phyloP scores from a whole-genome alignment of 768 basidiomycete genomes.

The Suillus sp. region DNA sequence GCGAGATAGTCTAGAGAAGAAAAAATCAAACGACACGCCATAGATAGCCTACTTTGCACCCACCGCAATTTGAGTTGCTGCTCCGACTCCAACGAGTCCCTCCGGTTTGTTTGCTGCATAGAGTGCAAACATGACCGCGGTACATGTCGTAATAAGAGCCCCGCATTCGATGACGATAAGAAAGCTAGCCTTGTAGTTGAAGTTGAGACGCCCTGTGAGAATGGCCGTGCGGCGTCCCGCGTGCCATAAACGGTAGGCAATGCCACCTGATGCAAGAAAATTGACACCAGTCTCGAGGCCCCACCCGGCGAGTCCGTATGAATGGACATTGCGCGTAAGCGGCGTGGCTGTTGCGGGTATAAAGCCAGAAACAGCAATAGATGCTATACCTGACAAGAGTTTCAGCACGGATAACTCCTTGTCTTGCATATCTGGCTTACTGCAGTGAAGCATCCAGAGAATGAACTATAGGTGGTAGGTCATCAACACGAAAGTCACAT shows the following conservation, averaged over 20 bases:
- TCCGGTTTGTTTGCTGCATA: constrained; percentile 1
- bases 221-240: constrained; percentile 15
- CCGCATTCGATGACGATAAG: constrained; percentile 26
- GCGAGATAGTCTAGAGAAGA: constrained; percentile 20
- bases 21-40: neutral
- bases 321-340: neutral
- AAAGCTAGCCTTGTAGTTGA: constrained; percentile 16
- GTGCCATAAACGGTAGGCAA: constrained; percentile 19
- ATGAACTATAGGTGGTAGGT: constrained; percentile 13
- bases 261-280: constrained; percentile 20
- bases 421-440: constrained; percentile 12
- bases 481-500: neutral
- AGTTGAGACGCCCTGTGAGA: constrained; percentile 12
- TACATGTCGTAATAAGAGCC: constrained; percentile 16
- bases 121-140: constrained; percentile 17
- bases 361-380: constrained; percentile 22
- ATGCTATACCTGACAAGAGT: constrained; percentile 13
- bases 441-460: constrained; percentile 21
- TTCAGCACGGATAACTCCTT: neutral
- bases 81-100: constrained; percentile 14
- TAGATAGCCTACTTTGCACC: constrained; percentile 4
- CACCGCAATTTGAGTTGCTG: constrained; percentile 21
- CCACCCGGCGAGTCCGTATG: constrained; percentile 18
- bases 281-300: constrained; percentile 17
- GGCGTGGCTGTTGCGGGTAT: constrained; percentile 15